Evolutionary conservation across 306 rosid species (phyloP).

Genomic region (Vigna radiata): DNA sequence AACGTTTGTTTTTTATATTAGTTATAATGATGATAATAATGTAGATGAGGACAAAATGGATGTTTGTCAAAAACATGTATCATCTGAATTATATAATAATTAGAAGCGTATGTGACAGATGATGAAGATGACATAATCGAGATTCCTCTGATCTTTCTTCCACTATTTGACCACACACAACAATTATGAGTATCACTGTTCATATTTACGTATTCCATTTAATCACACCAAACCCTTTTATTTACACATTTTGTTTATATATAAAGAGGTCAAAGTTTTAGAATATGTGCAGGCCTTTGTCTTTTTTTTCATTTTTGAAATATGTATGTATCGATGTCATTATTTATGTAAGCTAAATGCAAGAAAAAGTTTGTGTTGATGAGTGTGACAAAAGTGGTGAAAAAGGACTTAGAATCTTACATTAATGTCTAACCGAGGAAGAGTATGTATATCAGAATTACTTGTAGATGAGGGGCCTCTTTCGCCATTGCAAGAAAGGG

Average conservation of each 20-base stretch:
- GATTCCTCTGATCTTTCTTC: conserved; percentile 38
- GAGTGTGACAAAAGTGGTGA: conserved; percentile 35
- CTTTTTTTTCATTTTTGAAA: too few relatives aligned
- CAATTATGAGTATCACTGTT: conserved; percentile 19
- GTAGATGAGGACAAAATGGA: conserved; percentile 57
- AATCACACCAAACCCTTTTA: conserved; percentile 19
- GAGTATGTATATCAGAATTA: conserved; percentile 30
- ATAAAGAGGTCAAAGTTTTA: neutral
- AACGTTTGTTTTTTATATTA: too few relatives aligned
- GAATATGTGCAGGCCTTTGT: too few relatives aligned
- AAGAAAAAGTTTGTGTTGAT: neutral
- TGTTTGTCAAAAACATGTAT: conserved; percentile 60
- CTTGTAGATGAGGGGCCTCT: conserved; percentile 56
- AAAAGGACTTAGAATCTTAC: conserved; percentile 14
- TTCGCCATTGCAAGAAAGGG: conserved; percentile 48
- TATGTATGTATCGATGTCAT: neutral
- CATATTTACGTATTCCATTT: conserved; percentile 10
- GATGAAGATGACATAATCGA: conserved; percentile 40
- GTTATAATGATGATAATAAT: conserved; percentile 39
- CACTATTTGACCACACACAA: conserved; percentile 37
- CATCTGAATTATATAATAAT: conserved; percentile 51
- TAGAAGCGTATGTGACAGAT: conserved; percentile 31
- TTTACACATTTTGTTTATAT: neutral
- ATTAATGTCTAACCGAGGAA: conserved; percentile 39
- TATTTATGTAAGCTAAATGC: neutral